phyloP scores from a whole-genome alignment of 2,329 filamentous ascomycete genomes.

The Cladophialophora immunda region DNA sequence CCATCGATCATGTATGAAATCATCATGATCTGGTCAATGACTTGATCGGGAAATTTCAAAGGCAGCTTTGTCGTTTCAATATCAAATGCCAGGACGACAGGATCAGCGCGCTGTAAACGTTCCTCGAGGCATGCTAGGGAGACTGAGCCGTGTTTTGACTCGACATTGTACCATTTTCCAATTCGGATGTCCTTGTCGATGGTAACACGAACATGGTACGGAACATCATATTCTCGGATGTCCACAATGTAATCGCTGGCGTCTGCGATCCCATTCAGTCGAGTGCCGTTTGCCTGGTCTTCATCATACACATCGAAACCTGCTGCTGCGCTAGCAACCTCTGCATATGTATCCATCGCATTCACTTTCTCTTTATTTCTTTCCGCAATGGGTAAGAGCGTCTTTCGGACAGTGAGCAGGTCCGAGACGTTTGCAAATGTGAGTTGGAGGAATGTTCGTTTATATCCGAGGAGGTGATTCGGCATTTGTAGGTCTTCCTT shows the following conservation, averaged over 20 bases:
- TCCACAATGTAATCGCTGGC: conserved; percentile 98
- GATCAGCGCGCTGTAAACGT: conserved; percentile 87
- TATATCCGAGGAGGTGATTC: conserved; percentile 92
- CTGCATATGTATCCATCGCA: conserved; percentile 97
- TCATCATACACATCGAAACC: conserved; percentile 96
- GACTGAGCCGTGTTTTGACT: conserved; percentile 89
- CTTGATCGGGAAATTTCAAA: conserved; percentile 93
- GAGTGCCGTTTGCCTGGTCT: conserved; percentile 82
- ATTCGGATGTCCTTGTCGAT: conserved; percentile 97
- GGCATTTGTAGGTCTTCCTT: conserved; percentile 96
- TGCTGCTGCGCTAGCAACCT: conserved; percentile 83
- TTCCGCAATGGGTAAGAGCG: conserved; percentile 89
- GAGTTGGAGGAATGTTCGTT: conserved; percentile 85
- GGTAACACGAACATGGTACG: conserved; percentile 97
- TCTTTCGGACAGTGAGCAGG: conserved; percentile 81
- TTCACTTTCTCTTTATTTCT: conserved; percentile 96
- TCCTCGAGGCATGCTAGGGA: conserved; percentile 87
- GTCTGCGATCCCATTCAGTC: conserved; percentile 80
- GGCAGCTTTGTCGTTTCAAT: conserved; percentile 97
- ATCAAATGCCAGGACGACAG: conserved; percentile 98
- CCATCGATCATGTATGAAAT: conserved; percentile 99
- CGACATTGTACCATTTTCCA: conserved; percentile 96
- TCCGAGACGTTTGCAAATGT: conserved; percentile 88
- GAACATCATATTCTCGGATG: conserved; percentile 98
- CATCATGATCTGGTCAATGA: conserved; percentile 99